Conservation (phyloP, 2,329 filamentous ascomycete species). For the Myriosclerotinia curreyana region DNA sequence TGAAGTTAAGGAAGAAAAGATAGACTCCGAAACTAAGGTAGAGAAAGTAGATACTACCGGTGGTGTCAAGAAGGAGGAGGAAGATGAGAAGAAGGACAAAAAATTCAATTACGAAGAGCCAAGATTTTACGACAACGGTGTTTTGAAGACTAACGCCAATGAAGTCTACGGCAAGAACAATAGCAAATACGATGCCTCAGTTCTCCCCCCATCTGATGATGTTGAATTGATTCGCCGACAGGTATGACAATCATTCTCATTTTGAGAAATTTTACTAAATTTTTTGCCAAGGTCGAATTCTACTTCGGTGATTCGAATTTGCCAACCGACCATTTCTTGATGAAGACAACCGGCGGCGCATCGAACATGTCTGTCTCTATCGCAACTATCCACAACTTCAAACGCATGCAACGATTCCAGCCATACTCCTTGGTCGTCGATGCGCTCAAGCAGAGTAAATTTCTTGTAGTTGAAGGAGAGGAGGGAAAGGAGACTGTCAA, state of each 20-base stretch:
- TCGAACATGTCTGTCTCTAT: slow-evolving; percentile 80
- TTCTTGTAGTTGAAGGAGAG: slow-evolving; percentile 70
- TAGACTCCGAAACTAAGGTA: slow-evolving; percentile 1
- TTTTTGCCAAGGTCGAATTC: slow-evolving; percentile 71
- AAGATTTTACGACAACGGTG: slow-evolving; percentile 28
- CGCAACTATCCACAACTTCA: slow-evolving; percentile 78
- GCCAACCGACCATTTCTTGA: slow-evolving; percentile 82
- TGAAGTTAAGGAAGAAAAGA: slow-evolving; percentile 24
- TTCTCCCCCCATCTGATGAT: slow-evolving; percentile 56
- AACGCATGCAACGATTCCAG: slow-evolving; percentile 94
- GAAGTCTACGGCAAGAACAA: slow-evolving; percentile 41
- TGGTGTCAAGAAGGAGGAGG: slow-evolving; percentile 21
- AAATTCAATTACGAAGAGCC: slow-evolving; percentile 19
- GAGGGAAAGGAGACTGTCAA: slow-evolving; percentile 69
- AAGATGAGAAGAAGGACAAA: slow-evolving; percentile 17
- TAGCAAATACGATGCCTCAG: slow-evolving; percentile 56
- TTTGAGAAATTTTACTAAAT: slow-evolving; percentile 18
- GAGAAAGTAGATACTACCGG: slow-evolving; percentile 23
- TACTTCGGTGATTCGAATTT: slow-evolving; percentile 95
- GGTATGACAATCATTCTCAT: slow-evolving; percentile 41
- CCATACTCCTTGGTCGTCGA: slow-evolving; percentile 79
- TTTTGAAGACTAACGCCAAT: slow-evolving; percentile 33
- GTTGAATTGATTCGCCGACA: slow-evolving; percentile 65
- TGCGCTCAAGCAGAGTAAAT: slow-evolving; percentile 73
- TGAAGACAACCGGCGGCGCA: slow-evolving; percentile 70